Conservation (phyloP, 192 early-diverging fungal genomes). For the Allomyces javanicus region DNA sequence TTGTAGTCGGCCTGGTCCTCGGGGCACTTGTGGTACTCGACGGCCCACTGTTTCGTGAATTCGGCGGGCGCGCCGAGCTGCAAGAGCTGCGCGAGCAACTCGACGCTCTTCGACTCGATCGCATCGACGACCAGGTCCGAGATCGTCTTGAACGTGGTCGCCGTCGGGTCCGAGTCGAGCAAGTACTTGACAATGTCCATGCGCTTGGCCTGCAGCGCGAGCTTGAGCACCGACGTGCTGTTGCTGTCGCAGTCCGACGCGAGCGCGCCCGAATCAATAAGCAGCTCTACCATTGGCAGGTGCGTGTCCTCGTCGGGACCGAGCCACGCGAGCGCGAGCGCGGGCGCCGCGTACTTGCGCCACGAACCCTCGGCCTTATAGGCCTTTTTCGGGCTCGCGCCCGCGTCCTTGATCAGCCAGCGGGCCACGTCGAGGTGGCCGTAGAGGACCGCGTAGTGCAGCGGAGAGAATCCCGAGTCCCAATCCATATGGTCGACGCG, state of each 20-base stretch:
- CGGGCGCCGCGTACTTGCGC: not conserved
- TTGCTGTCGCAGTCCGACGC: not conserved
- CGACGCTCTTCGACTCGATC: not conserved
- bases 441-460: conserved; percentile 38
- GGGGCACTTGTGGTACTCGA: too few relatives aligned
- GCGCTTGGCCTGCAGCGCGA: too few relatives aligned
- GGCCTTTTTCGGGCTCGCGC: conserved; percentile 12
- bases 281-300: not conserved
- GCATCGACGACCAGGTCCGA: not conserved
- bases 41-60: not conserved
- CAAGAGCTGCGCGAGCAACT: not conserved
- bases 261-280: not conserved
- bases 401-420: conserved; percentile 30
- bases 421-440: conserved; percentile 34
- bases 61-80: not conserved
- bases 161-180: not conserved
- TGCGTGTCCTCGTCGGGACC: not conserved
- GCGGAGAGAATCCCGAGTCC: conserved; percentile 32
- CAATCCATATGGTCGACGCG: conserved; percentile 24
- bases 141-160: not conserved
- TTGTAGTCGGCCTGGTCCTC: too few relatives aligned
- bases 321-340: not conserved
- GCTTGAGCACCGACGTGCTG: too few relatives aligned
- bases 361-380: too few relatives aligned
- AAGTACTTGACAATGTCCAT: not conserved